These are phyloP conservation scores for Plectosphaerella cucumerina DNA, from an alignment of 2,329 filamentous ascomycete species.

Conservation along the genomic window DNA sequence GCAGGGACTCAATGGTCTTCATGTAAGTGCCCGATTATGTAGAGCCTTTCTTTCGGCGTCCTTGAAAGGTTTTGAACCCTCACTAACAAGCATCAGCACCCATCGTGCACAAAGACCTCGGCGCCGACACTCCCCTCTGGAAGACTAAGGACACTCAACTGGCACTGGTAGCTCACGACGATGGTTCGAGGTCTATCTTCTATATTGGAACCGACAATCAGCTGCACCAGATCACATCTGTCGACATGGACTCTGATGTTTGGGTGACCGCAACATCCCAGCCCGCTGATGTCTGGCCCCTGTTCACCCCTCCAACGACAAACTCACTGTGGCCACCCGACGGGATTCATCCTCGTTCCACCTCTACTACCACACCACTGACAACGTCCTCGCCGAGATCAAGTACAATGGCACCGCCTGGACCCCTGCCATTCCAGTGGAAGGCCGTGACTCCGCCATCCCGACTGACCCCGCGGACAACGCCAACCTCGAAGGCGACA, in stretches of 20 bases:
- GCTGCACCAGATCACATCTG: constrained; percentile 21
- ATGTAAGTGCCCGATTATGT: too few relatives aligned
- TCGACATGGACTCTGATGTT: neutral
- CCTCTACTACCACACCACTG: neutral
- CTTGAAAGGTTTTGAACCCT: too few relatives aligned
- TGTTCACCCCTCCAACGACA: neutral
- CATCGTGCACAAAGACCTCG: constrained; percentile 7
- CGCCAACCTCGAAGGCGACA: too few relatives aligned
- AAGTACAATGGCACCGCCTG: neutral
- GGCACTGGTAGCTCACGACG: constrained; percentile 25
- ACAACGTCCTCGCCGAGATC: neutral
- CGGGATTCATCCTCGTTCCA: neutral
- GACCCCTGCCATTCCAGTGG: too few relatives aligned
- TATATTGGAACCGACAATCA: constrained; percentile 31
- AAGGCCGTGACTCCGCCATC: too few relatives aligned
- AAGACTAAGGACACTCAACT: constrained; percentile 12
- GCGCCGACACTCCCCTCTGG: neutral
- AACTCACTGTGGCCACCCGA: neutral
- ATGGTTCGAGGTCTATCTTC: constrained; percentile 24
- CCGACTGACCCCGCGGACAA: too few relatives aligned
- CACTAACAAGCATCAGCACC: constrained; percentile 8
- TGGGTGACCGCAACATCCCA: neutral
- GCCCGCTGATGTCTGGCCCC: neutral
- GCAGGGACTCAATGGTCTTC: constrained; percentile 25
- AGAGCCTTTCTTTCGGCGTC: too few relatives aligned